Base-by-base conservation (phyloP, 208 protist genomes). In the Lotmaria passim region DNA sequence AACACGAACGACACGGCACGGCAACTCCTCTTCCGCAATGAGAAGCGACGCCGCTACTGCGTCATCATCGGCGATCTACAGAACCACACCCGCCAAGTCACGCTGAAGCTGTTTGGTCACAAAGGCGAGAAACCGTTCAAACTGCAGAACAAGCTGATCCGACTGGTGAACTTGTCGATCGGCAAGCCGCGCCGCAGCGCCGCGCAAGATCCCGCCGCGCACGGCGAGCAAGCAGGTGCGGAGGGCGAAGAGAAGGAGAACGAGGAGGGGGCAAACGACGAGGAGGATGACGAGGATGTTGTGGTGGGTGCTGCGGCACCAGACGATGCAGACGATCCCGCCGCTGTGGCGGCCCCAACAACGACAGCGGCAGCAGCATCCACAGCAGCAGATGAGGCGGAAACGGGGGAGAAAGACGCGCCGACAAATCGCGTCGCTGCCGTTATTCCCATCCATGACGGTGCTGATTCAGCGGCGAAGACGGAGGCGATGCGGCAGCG, bases 21-120 rank as follows among this genome's bases (percentile, higher is more conserved):
- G 6, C 86, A 91, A 70, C 74, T 93, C 19, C 79, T 95, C 55
- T 95, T 93, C 69, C 81, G 87, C 38, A 82, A 86, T 21, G 90
- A 95, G 64, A 90, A 91, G 81, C 85, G 87, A 39, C 85, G 86
- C 15, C 90, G 90, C 23, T 93, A 93, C 71, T 95, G 87, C 61
- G 68, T 95, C 21, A 87, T 95, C 60, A 80, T 93, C 38, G 90
- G 90, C 3, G 76, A 95, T 43, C 68, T 95, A 57, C 82, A 90
- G 56, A 87, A 78, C 56, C 70, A 69, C 26, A 60, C 80, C 5
- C 74, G 84, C 0, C 67, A 79, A 44, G 84, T 93, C 6, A 89
- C 80, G 39, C 75, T 93, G 26, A 95, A 92, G 64, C 77, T 95
- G 0, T 93, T 93, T 61, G 90, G 87, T 14, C 87, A 93, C 70